Conservation (phyloP, 805 yeast genomes). For the Dipodascopsis uninucleata region DNA sequence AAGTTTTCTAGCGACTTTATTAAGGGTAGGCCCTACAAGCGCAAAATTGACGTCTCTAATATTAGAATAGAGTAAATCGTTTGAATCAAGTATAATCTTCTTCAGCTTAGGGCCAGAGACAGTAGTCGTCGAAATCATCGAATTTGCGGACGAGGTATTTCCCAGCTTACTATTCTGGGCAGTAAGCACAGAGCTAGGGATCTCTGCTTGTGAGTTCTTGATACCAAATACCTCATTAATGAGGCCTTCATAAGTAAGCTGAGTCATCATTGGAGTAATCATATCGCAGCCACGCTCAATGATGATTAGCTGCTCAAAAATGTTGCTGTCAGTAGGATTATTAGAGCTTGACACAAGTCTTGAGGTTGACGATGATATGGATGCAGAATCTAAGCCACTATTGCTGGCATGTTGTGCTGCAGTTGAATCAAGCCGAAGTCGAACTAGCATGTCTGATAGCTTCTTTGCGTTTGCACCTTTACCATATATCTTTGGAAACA, state of each 20-base stretch:
- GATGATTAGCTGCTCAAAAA: conserved; percentile 60
- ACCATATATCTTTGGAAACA: conserved; percentile 52
- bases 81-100: conserved; percentile 31
- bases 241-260: conserved; percentile 77
- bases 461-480: conserved; percentile 57
- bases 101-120: conserved; percentile 19
- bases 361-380: conserved; percentile 8
- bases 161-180: conserved; percentile 5
- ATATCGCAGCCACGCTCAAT: conserved; percentile 76
- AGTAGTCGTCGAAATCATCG: conserved; percentile 9
- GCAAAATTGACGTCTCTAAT: conserved; percentile 72
- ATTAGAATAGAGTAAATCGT: conserved; percentile 49
- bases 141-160: conserved; percentile 1
- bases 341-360: conserved; percentile 29
- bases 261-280: conserved; percentile 66
- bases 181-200: conserved; percentile 32
- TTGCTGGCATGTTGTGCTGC: too few relatives aligned
- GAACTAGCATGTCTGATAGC: conserved; percentile 44
- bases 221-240: conserved; percentile 67
- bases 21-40: conserved; percentile 68
- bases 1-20: conserved; percentile 63
- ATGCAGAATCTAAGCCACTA: too few relatives aligned
- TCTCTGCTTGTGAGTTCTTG: conserved; percentile 32
- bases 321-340: conserved; percentile 32
- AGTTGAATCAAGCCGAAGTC: conserved; percentile 31